Evolutionary conservation across 2,329 filamentous ascomycete species (phyloP).

Genomic region (Phialophora tarda): DNA sequence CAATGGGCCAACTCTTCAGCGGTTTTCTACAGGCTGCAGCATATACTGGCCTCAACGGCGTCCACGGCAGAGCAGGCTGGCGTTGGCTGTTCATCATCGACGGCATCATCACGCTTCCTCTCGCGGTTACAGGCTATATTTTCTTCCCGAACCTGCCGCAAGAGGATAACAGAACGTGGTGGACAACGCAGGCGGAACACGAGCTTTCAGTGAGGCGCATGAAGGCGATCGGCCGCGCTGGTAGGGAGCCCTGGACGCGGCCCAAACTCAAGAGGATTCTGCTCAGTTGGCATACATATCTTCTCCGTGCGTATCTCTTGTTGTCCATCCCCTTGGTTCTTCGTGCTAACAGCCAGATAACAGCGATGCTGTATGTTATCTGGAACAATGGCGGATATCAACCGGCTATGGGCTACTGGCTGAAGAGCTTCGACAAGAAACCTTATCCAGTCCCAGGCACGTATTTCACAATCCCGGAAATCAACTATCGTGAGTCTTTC

Average conservation of each 20-base stretch:
- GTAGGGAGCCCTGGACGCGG: conserved; percentile 46
- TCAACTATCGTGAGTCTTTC: conserved; percentile 45
- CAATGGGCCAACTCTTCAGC: conserved; percentile 57
- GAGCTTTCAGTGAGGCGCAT: conserved; percentile 42
- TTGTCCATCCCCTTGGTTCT: conserved; percentile 8
- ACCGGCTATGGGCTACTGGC: conserved; percentile 51
- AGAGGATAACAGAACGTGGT: conserved; percentile 39
- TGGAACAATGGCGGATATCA: conserved; percentile 50
- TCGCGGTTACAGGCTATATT: conserved; percentile 52
- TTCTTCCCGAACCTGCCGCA: conserved; percentile 46
- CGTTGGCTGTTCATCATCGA: conserved; percentile 50
- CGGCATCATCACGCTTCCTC: conserved; percentile 51
- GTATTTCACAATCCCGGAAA: conserved; percentile 44
- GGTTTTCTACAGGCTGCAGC: conserved; percentile 63
- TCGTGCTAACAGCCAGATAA: conserved; percentile 14
- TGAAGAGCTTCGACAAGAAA: conserved; percentile 49
- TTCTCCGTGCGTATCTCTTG: conserved; percentile 43
- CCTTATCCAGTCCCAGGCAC: conserved; percentile 47
- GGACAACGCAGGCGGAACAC: conserved; percentile 40
- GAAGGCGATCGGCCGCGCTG: conserved; percentile 47
- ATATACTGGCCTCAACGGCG: conserved; percentile 59
- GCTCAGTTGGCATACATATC: conserved; percentile 50
- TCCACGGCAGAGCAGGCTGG: conserved; percentile 55
- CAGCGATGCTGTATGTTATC: conserved; percentile 46
- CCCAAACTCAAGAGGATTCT: conserved; percentile 46